A percentile compares a stretch with the other conserved stretches of the same genome.
phyloP scores from a whole-genome alignment of 225 moss, liverwort and hornwort genomes.

The Marchantia polymorpha region DNA sequence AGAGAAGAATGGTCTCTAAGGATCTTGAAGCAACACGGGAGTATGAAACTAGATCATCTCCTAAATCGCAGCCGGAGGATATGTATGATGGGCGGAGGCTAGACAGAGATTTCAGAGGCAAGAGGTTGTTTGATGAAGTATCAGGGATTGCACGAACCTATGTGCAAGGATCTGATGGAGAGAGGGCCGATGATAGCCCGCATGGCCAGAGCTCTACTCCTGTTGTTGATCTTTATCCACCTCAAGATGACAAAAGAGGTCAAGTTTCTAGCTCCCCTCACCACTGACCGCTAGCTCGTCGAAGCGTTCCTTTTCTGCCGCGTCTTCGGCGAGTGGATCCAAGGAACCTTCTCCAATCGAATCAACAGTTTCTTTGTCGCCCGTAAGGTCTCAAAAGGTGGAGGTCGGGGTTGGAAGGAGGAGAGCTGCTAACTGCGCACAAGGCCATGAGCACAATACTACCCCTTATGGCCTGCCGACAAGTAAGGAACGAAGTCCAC shows the following conservation, averaged over 20 bases:
- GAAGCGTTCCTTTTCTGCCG: constrained; percentile 68
- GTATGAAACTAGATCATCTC: constrained; percentile 34
- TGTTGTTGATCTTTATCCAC: constrained; percentile 2
- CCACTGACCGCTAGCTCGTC: constrained; percentile 59
- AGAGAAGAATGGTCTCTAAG: constrained; percentile 50
- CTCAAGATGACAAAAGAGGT: constrained; percentile 21
- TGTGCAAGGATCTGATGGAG: constrained; percentile 14
- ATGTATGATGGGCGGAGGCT: background rate
- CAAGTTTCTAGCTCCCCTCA: constrained; percentile 45
- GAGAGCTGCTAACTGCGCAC: constrained; percentile 27
- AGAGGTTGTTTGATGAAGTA: constrained; percentile 34
- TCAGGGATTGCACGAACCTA: constrained; percentile 43
- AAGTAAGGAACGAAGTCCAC: constrained; percentile 26
- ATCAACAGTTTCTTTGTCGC: constrained; percentile 93
- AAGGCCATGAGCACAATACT: constrained; percentile 14
- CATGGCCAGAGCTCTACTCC: constrained; percentile 23
- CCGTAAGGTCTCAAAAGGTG: constrained; percentile 65
- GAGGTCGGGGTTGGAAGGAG: constrained; percentile 26
- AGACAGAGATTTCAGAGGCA: constrained; percentile 17
- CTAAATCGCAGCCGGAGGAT: constrained; percentile 13
- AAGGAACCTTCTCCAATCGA: constrained; percentile 84
- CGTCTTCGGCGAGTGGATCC: constrained; percentile 64
- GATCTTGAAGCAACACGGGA: constrained; percentile 11
- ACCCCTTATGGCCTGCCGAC: constrained; percentile 18
- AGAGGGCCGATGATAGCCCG: constrained; percentile 30